Evolutionary conservation across 768 basidiomycete genomes (phyloP), one percentile per base, ranked within the genome.

Genomic region (Tricholoma flavovirens): DNA sequence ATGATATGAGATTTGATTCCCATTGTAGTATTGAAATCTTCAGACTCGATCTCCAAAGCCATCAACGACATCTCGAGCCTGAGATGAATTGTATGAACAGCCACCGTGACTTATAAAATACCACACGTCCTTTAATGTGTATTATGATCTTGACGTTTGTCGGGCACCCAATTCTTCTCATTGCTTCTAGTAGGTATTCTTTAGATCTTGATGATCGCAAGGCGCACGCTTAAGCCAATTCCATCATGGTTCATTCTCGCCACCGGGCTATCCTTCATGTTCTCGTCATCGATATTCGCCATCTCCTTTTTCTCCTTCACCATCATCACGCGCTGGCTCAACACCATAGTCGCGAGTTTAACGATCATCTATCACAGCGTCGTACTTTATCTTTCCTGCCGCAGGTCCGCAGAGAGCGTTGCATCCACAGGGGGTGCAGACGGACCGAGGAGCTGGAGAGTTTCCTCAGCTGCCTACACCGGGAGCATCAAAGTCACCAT

Each of bases 281-380:
- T 50, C 26, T 30, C 49, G 14, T 12, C 24, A 32, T 30, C 32
- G n/a, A 30, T 33, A 30, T n/a, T 50, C 5, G 22, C n/a, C 32
- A 22, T 60, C 50, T 42, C 59, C 5, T 46, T 49, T 15, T 24
- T 55, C 5, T 55, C 59, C 4, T 57, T 46, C 49, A 35, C 51
- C 35, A 40, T 48, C 49, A 22, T 60, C 21, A 53, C 59, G 19
- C 40, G 60, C 9, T 58, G 59, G 55, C 53, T 60, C 32, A 55
- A 59, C 21, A 49, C 49, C 19, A 51, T 55, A 19, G 50, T 59
- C 19, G 49, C 59, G 21, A 40, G 24, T n/a, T 21, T 53, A 15
- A 51, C 36, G 10, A 12, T 59, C 26, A n/a, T 63, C 12, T 59
- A 55, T 42, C 59, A 63, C 40, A 21, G 38, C 29, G 38, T 46